Base-by-base conservation (phyloP, 2,329 filamentous ascomycete genomes). In the Trichoderma brevicompactum region DNA sequence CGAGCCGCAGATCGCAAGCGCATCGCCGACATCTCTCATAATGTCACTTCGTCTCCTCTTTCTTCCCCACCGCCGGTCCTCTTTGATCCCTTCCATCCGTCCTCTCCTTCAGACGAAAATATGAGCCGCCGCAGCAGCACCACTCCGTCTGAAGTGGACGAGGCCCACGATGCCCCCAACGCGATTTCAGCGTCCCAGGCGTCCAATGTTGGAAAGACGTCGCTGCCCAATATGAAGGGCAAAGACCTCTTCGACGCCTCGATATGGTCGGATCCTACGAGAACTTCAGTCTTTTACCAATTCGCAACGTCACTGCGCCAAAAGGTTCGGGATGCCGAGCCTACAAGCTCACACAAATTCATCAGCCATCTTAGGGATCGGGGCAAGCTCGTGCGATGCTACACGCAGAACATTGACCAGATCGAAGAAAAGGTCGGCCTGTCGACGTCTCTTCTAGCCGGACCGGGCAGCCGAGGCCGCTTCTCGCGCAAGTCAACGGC, bases 361-460 rank as follows among this genome's bases (percentile, higher is more conserved):
- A 88, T 92, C 69, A 83, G 85, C 49, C 84, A 87, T 40, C 79
- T 92, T 5, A 83, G 88, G 50, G 87, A 91, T 72, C 82, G 85
- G 4, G 87, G 88, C 3, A 89, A 89, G 68, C 80, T 92, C 5
- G 87, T 91, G 38, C 81, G 89, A 44, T 90, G 89, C 71, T 92
- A 92, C 71, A 92, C 89, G 0, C 89, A 92, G 70, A 92, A 92
- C 68, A 92, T 92, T 69, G 89, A 92, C 69, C 86, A 87, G 67
- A 85, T 92, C 7, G 89, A 92, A 72, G 86, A 88, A 71, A 87
- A 89, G 65, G 87, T 90, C 49, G 89, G 89, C 3, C 79, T 92
- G 3, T 85, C 83, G 15, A 90, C 87, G 0, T 83, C 87, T 62
- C 79, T 92, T 8, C 77, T 80, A 10, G 80, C 84, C 38, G 89